Percentiles rank a stretch among this genome's conserved stretches.
Evolutionary conservation across 2,329 filamentous ascomycete species (phyloP).

Genomic region (Exophiala viscosa): DNA sequence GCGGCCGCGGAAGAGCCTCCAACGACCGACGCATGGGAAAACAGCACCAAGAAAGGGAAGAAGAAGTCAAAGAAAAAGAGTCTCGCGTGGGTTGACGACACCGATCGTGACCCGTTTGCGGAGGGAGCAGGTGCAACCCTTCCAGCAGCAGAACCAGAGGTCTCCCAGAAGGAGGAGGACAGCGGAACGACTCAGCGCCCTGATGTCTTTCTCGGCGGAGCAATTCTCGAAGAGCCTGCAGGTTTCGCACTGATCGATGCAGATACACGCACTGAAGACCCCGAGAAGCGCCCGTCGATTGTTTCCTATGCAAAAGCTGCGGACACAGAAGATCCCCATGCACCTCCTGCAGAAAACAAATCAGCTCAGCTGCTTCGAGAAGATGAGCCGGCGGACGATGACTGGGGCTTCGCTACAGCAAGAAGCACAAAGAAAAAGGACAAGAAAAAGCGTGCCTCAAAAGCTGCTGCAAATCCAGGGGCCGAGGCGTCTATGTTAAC

Average conservation of each 20-base stretch:
- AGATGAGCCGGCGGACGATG: neutral
- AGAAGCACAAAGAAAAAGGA: neutral
- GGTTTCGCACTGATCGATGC: neutral
- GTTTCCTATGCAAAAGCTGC: too few relatives aligned
- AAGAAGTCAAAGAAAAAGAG: conserved; percentile 22
- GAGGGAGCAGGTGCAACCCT: neutral
- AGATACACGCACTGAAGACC: too few relatives aligned
- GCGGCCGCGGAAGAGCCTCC: neutral
- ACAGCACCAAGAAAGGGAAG: conserved; percentile 14
- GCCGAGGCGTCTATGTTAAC: neutral
- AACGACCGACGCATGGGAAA: neutral
- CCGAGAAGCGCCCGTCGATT: too few relatives aligned
- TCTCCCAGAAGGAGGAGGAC: conserved; percentile 12
- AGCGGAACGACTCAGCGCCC: too few relatives aligned
- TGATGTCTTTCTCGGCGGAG: too few relatives aligned
- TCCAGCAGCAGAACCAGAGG: neutral
- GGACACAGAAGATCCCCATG: conserved; percentile 13
- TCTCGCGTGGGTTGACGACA: conserved; percentile 4
- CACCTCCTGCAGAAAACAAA: neutral
- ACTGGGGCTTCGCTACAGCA: neutral
- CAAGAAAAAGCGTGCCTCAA: neutral
- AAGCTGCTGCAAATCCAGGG: neutral
- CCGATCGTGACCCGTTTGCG: neutral
- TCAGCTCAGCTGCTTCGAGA: neutral
- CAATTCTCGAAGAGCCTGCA: neutral